Evolutionary conservation across 2,329 filamentous ascomycete species (phyloP).

Genomic region (Cladophialophora carrionii): DNA sequence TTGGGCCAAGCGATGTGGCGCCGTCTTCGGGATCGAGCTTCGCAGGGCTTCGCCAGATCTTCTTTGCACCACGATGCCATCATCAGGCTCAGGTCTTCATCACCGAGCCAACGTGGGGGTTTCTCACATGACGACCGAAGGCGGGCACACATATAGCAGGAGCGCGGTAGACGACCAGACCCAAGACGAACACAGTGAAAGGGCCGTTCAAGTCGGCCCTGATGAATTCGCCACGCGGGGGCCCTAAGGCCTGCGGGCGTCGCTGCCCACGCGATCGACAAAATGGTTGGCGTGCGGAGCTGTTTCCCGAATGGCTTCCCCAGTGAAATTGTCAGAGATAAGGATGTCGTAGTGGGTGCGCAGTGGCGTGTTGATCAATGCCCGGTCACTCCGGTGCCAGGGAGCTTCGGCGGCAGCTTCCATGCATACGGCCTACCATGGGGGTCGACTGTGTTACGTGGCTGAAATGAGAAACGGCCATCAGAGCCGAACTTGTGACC

Average conservation of each 20-base stretch:
- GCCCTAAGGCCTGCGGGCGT: constrained; percentile 6
- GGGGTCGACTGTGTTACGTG: not conserved
- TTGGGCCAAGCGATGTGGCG: constrained; percentile 18
- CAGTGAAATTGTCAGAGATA: constrained; percentile 15
- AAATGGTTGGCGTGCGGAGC: not conserved
- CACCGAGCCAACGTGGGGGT: not conserved
- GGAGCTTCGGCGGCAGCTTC: constrained; percentile 15
- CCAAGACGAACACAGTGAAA: constrained; percentile 8
- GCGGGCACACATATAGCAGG: not conserved
- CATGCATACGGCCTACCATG: constrained; percentile 14
- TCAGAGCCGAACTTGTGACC: constrained; percentile 3
- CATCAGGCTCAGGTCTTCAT: constrained; percentile 1
- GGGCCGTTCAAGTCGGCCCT: not conserved
- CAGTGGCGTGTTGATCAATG: constrained; percentile 11
- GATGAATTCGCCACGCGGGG: constrained; percentile 12
- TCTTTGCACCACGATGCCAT: constrained; percentile 1
- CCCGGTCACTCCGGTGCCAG: not conserved
- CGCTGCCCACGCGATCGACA: constrained; percentile 10
- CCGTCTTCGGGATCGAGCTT: constrained; percentile 1
- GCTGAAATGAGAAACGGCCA: constrained; percentile 6
- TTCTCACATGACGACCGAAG: not conserved
- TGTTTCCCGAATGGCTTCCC: constrained; percentile 6
- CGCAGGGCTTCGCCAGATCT: not conserved
- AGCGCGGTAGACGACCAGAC: constrained; percentile 2
- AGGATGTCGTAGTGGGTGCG: constrained; percentile 19